Percentiles rank a stretch among this genome's conserved stretches.
Evolutionary conservation across 306 rosid species (phyloP).

Genomic region (Geum urbanum): DNA sequence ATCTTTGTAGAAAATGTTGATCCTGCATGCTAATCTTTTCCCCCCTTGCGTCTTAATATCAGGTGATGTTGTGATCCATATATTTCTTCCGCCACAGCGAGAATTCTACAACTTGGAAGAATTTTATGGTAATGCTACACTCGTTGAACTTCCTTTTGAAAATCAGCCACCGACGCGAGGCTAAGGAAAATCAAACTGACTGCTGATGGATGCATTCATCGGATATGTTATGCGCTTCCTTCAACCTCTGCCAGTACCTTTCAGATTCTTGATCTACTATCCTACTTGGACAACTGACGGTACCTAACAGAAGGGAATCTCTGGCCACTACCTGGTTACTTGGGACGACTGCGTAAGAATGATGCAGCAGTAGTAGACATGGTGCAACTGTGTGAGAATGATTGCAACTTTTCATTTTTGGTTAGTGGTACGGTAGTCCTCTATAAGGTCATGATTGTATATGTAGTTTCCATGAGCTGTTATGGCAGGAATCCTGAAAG

Average conservation of each 20-base stretch:
- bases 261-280: neutral
- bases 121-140: constrained; percentile 78
- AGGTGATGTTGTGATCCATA: constrained; percentile 91
- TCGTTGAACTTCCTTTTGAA: constrained; percentile 74
- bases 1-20: neutral
- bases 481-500: neutral
- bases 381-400: neutral
- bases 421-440: neutral
- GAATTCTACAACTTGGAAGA: constrained; percentile 93
- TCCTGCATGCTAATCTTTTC: neutral
- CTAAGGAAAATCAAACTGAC: constrained; percentile 21
- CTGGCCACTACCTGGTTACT: neutral
- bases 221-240: constrained; percentile 13
- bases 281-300: neutral
- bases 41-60: constrained; percentile 28
- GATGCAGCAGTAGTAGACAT: neutral
- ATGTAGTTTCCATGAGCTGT: neutral
- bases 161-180: constrained; percentile 62
- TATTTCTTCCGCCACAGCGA: constrained; percentile 87
- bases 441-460: neutral
- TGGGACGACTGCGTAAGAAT: neutral
- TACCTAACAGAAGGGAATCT: neutral
- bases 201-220: constrained; percentile 17
- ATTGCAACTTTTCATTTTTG: neutral
- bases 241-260: neutral